phyloP scores from a whole-genome alignment of 2,329 filamentous ascomycete species.

The Curvularia eragrostidis region DNA sequence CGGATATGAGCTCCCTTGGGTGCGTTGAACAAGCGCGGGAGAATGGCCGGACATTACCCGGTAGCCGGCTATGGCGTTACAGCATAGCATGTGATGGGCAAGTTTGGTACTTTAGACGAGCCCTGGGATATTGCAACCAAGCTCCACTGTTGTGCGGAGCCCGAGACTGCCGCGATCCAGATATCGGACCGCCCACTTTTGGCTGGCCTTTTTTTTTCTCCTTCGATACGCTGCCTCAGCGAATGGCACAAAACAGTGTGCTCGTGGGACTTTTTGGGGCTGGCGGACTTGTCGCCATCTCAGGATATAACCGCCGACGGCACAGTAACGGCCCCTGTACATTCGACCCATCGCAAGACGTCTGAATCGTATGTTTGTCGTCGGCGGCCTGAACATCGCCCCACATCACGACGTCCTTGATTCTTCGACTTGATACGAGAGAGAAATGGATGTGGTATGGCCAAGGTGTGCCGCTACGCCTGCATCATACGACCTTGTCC shows the following conservation, averaged over 20 bases:
- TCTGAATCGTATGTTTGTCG: constrained; percentile 20
- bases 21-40: neutral
- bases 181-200: constrained; percentile 9
- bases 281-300: constrained; percentile 12
- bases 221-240: neutral
- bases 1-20: neutral
- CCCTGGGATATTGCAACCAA: constrained; percentile 3
- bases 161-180: constrained; percentile 8
- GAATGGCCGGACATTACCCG: constrained; percentile 6
- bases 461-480: constrained; percentile 14
- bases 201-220: neutral
- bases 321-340: constrained; percentile 10
- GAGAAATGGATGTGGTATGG: neutral
- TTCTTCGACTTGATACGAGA: constrained; percentile 13
- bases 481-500: constrained; percentile 15
- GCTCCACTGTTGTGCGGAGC: constrained; percentile 5
- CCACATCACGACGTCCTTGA: constrained; percentile 16
- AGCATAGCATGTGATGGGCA: constrained; percentile 5
- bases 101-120: neutral
- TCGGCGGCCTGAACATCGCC: constrained; percentile 16
- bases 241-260: constrained; percentile 7
- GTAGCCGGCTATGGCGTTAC: constrained; percentile 5
- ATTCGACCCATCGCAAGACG: constrained; percentile 12
- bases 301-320: constrained; percentile 13
- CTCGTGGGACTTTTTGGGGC: neutral